Evolutionary conservation across 371 early-diverging fungal species (phyloP).

Genomic region (Saksenaea oblongispora): DNA sequence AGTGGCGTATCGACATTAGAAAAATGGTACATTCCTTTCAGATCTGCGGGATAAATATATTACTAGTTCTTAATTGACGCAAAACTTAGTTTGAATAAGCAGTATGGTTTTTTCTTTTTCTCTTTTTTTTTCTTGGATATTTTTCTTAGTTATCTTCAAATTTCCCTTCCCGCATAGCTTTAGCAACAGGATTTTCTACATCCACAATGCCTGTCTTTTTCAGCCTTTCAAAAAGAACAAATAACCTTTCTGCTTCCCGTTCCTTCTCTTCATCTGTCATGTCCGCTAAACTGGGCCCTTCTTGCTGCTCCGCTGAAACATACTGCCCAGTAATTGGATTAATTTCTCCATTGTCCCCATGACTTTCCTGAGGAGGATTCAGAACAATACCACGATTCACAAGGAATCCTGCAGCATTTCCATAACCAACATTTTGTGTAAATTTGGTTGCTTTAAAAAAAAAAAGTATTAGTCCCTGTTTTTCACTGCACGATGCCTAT

Average conservation of each 20-base stretch:
- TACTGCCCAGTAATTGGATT: constrained; percentile 90
- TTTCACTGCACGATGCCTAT: neutral
- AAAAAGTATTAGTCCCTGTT: neutral
- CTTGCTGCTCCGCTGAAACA: constrained; percentile 40
- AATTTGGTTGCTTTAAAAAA: constrained; percentile 61
- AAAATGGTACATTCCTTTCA: no score
- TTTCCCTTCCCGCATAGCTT: constrained; percentile 49
- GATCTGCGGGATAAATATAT: no score
- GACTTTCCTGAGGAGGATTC: constrained; percentile 26
- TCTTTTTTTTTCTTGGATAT: neutral
- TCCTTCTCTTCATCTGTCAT: constrained; percentile 98
- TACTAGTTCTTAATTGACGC: no score
- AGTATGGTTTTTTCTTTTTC: neutral
- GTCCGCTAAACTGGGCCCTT: constrained; percentile 56
- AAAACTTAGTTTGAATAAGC: no score
- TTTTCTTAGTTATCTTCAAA: constrained; percentile 25
- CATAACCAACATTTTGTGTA: constrained; percentile 85
- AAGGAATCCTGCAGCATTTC: constrained; percentile 90
- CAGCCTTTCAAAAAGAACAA: constrained; percentile 91
- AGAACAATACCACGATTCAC: constrained; percentile 64
- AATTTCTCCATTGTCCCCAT: constrained; percentile 32
- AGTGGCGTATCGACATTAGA: no score
- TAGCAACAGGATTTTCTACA: constrained; percentile 66
- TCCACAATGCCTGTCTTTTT: constrained; percentile 89
- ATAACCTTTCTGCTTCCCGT: constrained; percentile 86